Conservation (phyloP, 2,329 filamentous ascomycete genomes). For the Neonectria hederae region DNA sequence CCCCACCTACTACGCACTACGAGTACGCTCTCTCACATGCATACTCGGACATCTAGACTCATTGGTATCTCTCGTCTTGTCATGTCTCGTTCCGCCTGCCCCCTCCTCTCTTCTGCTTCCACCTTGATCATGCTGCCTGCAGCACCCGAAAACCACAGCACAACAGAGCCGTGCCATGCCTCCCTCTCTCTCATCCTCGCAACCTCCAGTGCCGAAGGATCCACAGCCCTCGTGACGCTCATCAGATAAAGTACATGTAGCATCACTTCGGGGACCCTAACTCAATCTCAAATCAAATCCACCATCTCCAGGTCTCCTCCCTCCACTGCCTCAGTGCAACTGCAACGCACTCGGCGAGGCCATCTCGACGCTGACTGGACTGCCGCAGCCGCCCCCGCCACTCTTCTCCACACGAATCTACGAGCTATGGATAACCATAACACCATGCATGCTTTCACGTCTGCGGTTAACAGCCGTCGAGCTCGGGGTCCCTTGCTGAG, state of each 20-base stretch:
- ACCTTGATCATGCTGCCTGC: neutral
- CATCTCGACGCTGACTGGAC: neutral
- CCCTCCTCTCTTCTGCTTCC: neutral
- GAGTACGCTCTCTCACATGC: neutral
- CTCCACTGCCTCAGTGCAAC: too few relatives aligned
- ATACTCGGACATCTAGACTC: neutral
- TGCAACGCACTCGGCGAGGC: neutral
- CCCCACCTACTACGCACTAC: neutral
- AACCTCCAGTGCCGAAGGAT: neutral
- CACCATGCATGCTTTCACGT: conserved; percentile 33
- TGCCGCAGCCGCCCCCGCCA: neutral
- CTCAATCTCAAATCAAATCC: neutral
- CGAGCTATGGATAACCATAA: conserved; percentile 35
- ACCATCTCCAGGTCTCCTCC: neutral
- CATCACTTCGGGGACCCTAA: neutral
- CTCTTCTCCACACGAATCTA: conserved; percentile 4
- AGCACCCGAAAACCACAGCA: neutral
- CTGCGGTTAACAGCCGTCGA: neutral
- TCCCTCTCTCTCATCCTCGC: neutral
- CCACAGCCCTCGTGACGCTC: neutral
- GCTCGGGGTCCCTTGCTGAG: neutral
- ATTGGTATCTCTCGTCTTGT: neutral
- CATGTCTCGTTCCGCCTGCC: neutral
- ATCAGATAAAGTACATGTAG: neutral
- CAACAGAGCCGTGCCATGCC: neutral